Evolutionary conservation across 23 red algal genomes (phyloP).

Genomic region (Gracilariopsis chorda): DNA sequence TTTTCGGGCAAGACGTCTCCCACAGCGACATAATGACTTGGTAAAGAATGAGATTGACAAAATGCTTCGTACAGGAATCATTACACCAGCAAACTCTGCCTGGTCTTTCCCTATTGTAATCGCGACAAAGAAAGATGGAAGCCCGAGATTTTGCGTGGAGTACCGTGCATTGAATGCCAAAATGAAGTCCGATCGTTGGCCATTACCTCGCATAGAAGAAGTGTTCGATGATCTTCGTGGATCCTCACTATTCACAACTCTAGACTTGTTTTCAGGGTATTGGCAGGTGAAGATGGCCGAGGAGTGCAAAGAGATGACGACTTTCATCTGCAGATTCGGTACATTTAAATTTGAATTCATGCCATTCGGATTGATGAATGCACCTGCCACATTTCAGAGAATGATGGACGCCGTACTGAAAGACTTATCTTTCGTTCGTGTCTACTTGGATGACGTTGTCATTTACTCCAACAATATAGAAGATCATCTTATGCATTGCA

Average conservation of each 20-base stretch:
- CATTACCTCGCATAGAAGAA: neutral
- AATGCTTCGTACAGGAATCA: neutral
- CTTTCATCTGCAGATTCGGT: neutral
- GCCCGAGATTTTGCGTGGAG: neutral
- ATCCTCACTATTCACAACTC: neutral
- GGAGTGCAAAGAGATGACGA: constrained; percentile 4
- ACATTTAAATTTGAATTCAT: constrained; percentile 3
- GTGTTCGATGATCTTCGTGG: neutral
- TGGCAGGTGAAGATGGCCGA: neutral
- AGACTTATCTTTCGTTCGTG: neutral
- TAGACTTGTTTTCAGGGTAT: constrained; percentile 14
- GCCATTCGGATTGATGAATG: constrained; percentile 25
- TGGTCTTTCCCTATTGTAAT: neutral
- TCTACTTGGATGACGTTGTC: neutral
- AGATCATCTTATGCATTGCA: neutral
- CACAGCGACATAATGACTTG: neutral
- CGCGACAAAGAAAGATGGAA: constrained; percentile 16
- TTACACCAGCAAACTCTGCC: neutral
- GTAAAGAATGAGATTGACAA: neutral
- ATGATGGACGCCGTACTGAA: neutral
- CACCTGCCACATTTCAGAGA: constrained; percentile 6
- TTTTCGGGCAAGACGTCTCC: neutral
- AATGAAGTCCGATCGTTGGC: neutral
- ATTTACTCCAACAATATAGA: neutral
- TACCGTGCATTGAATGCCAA: neutral